Evolutionary conservation across 106 monocot species (phyloP).

Genomic region (Apostasia shenzhenica): DNA sequence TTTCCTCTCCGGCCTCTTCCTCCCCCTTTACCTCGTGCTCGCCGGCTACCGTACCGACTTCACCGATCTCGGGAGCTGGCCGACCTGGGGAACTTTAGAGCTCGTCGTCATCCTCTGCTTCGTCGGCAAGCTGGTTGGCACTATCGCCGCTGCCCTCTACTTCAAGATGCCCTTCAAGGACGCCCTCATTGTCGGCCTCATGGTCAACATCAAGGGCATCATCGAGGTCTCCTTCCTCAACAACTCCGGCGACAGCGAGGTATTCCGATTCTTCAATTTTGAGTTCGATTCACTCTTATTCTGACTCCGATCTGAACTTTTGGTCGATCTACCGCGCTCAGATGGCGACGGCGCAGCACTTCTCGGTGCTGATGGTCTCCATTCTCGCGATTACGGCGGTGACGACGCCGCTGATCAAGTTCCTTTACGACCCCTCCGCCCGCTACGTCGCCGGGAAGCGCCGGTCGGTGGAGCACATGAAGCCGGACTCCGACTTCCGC

Average conservation of each 20-base stretch:
- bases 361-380: conserved; percentile 18
- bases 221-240: conserved; percentile 29
- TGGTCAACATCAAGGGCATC: conserved; percentile 51
- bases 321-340: not conserved
- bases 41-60: conserved; percentile 37
- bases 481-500: conserved; percentile 34
- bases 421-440: conserved; percentile 43
- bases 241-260: conserved; percentile 24
- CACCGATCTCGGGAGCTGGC: not conserved
- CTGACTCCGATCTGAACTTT: not conserved
- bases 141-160: conserved; percentile 12
- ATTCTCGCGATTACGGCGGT: conserved; percentile 19
- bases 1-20: conserved; percentile 19
- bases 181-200: conserved; percentile 35
- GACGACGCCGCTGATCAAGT: conserved; percentile 28
- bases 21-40: conserved; percentile 39
- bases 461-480: conserved; percentile 30
- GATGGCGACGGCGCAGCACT: conserved; percentile 19
- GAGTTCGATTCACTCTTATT: not conserved
- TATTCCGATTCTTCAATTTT: conserved; percentile 3
- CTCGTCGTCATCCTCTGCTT: conserved; percentile 26
- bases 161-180: conserved; percentile 24
- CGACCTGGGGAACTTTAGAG: conserved; percentile 14
- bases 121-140: conserved; percentile 31
- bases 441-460: conserved; percentile 19